Percentiles rank a stretch among this genome's conserved stretches.
phyloP scores from a whole-genome alignment of 306 rosid genomes.

The Alnus glutinosa region DNA sequence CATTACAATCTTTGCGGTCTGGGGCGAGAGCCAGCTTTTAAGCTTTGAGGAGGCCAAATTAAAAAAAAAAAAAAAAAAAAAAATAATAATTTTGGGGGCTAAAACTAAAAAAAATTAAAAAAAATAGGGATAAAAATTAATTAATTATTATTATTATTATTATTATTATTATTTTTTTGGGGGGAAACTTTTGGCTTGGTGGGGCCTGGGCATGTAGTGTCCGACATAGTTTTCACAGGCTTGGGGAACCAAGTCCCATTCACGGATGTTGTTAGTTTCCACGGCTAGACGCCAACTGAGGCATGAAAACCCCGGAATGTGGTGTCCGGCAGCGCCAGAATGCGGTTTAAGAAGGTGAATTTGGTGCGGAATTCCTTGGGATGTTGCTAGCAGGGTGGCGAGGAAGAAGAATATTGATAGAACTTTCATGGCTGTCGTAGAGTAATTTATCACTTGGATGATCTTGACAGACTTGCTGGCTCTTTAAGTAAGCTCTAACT shows the following conservation, averaged over 20 bases:
- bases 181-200: no score
- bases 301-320: not conserved
- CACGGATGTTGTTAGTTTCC: not conserved
- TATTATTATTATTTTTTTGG: no score
- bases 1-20: not conserved
- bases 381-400: not conserved
- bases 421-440: not conserved
- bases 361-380: not conserved
- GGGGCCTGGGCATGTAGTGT: not conserved
- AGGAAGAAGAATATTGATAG: not conserved
- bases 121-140: no score
- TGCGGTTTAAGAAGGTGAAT: not conserved
- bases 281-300: not conserved
- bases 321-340: not conserved
- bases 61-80: no score
- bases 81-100: no score
- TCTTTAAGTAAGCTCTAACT: not conserved
- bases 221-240: conserved; percentile 2
- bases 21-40: not conserved
- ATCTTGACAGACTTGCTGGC: not conserved
- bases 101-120: no score
- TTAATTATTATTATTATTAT: no score
- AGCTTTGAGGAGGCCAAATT: no score
- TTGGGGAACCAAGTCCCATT: not conserved
- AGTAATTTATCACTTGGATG: not conserved